Evolutionary conservation across 108 stramenopile genomes (phyloP), one percentile per base, ranked within the genome.

Genomic region (Pseudonitzschia delicatissima): DNA sequence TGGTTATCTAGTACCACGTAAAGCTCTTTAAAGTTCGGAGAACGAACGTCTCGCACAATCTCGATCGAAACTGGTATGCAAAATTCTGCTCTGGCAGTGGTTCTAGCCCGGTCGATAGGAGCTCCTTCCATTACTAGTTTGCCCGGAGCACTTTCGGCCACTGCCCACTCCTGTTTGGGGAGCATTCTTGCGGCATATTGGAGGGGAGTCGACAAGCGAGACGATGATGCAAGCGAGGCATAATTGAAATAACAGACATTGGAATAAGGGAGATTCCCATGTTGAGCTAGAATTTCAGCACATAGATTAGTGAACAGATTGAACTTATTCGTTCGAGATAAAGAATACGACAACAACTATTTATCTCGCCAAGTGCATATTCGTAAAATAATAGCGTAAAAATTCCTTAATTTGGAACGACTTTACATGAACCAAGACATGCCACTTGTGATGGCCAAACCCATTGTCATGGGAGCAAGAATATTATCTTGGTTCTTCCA

Each of bases 21-120:
- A 32, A 35, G 49, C 4, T 60, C 76, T 17, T 62, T 85, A 23
- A 82, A 83, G 18, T 85, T 84, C 39, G 44, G 73, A 23, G 83
- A 82, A 73, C 72, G 55, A 31, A 87, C 88, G 11, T 61, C 82
- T 7, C 71, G 94, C 25, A 96, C 97, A 0, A 84, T 96, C 45
- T 92, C 90, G 17, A 98, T 98, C 62, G 93, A 96, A 67, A 91
- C 92, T 4, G 96, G 97, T 2, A 98, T 98, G 97, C 96, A 98
- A 70, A 98, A 98, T 59, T 87, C 85, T 4, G 97, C 96, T 0
- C 66, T 98, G 37, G 97, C 96, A 8, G 96, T 98, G 0, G 96
- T 98, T 3, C 82, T 98, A 50, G 96, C 97, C 0, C 82, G 91
- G 57, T 82, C 84, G 21, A 85, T 96, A 45, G 92, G 91, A 9